Evolutionary conservation across 208 protist species (phyloP), one percentile per base, ranked within the genome.

Genomic region (Leishmania turanica): DNA sequence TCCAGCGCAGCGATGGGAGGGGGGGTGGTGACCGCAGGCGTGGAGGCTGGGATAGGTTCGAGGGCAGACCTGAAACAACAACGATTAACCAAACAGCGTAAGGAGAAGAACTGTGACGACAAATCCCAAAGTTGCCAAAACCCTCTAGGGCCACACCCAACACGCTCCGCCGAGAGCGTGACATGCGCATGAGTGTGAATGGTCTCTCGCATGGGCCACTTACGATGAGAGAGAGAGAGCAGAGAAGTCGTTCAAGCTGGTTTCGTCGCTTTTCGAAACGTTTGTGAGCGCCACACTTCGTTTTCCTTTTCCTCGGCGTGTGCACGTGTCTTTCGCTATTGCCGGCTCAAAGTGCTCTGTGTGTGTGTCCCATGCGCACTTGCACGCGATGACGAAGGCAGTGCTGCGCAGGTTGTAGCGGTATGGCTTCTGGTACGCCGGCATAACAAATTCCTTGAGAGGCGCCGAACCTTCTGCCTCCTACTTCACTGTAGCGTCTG

Each of bases 391-490:
- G 40, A 85, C 82, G 64, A 81, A 81, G 62, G 51, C 69, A 42
- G 84, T 84, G 86, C 85, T 92, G 85, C 95, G 94, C 24, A 91
- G 90, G 80, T 96, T 86, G 87, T 95, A 83, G 80, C 91, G 92
- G 86, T 89, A 96, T 53, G 90, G 88, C 6, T 82, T 84, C 17
- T 92, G 87, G 87, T 94, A 93, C 21, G 87, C 82, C 53, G 92
- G 90, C 0, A 89, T 86, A 15, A 83, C 68, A 1, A 56, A 37
- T 9, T 83, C 53, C n/a, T 54, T 74, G 2, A 75, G 45, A 62
- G 56, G 27, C 51, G 45, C 31, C 31, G 24, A 65, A 21, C 27
- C 77, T 15, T 54, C 15, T n/a, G 45, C 62, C 8, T 84, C 87
- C 19, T 79, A 75, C 77, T 84, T 73, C 17, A 92, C 70, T 13